Evolutionary conservation across 495 filamentous ascomycete species (phyloP), one percentile per base, ranked within the genome.

Genomic region (Parathielavia hyrcaniae): DNA sequence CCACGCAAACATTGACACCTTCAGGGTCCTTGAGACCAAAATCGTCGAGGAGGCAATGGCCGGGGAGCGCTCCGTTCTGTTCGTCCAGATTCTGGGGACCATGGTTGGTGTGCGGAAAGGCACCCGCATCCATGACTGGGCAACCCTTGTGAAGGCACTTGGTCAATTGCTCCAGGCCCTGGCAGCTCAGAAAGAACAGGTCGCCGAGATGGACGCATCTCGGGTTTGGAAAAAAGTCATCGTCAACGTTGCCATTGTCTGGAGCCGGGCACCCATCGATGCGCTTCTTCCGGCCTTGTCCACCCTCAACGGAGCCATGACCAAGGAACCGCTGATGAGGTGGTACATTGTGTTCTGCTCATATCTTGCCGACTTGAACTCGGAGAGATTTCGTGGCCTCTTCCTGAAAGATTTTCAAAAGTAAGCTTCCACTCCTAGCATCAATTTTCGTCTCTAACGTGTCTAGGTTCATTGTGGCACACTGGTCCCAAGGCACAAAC

Each of bases 271-370:
- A n/a, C 86, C 91, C 23, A 82, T 96, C 67, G 89, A 96, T 63
- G 80, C 83, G 16, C 74, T 91, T 50, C 81, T 97, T 44, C 83
- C 89, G 10, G 79, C 75, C 38, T 72, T 90, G 38, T 80, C 81
- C 20, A 60, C 79, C 7, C 74, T 89, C 40, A 83, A 85, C 74
- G 78, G 82, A 38, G 68, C 72, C n/a, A 75, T 92, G 57, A 82
- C 82, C 7, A 80, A 76, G 47, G 83, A 84, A 19, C 76, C 73
- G 2, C 76, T 88, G 51, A 81, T 83, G 58, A 67, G 68, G 51
- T 81, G 83, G 73, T 97, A 97, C 69, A 75, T 97, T 47, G 77
- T 82, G 6, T 97, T 96, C 66, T 97, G 88, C 68, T 84, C 84
- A 14, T 85, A 88, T 35, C 83, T 91, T 60, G 81, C 86, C 0